These are phyloP conservation scores for Coleophoma crateriformis DNA, from an alignment of 2,329 filamentous ascomycete species.

Conservation along the genomic window DNA sequence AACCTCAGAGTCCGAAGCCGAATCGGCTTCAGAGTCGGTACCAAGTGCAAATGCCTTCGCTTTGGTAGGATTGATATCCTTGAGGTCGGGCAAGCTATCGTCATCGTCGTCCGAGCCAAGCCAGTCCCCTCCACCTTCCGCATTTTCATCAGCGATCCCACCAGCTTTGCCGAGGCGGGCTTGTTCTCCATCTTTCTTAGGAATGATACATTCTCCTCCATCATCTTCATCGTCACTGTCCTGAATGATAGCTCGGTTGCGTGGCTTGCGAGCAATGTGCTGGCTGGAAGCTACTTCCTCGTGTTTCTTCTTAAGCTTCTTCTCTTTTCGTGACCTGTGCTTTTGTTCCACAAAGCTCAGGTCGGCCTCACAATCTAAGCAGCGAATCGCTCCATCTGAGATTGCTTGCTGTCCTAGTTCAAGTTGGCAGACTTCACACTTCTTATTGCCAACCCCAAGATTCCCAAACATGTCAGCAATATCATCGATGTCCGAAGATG, in stretches of 20 bases:
- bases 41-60: conserved; percentile 19
- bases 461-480: conserved; percentile 83
- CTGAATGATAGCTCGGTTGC: conserved; percentile 50
- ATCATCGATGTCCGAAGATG: conserved; percentile 61
- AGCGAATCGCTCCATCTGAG: conserved; percentile 48
- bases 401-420: conserved; percentile 22
- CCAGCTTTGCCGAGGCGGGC: conserved; percentile 69
- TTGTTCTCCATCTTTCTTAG: conserved; percentile 55
- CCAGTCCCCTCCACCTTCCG: conserved; percentile 79
- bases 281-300: conserved; percentile 22
- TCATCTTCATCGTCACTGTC: conserved; percentile 61
- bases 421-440: conserved; percentile 26
- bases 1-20: conserved; percentile 29
- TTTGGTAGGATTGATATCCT: conserved; percentile 25
- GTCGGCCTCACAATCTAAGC: conserved; percentile 70
- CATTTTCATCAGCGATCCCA: conserved; percentile 82
- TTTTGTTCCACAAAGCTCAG: conserved; percentile 54
- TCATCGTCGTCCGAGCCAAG: conserved; percentile 54
- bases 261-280: conserved; percentile 40
- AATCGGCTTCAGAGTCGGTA: conserved; percentile 25
- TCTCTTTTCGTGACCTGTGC: conserved; percentile 34
- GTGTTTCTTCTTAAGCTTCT: conserved; percentile 28
- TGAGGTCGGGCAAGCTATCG: conserved; percentile 33
- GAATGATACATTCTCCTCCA: conserved; percentile 73
- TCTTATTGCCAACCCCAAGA: conserved; percentile 46